These are phyloP conservation scores for Aspergillus novofumigatus DNA, from an alignment of 2,329 filamentous ascomycete genomes.

Conservation along the genomic window DNA sequence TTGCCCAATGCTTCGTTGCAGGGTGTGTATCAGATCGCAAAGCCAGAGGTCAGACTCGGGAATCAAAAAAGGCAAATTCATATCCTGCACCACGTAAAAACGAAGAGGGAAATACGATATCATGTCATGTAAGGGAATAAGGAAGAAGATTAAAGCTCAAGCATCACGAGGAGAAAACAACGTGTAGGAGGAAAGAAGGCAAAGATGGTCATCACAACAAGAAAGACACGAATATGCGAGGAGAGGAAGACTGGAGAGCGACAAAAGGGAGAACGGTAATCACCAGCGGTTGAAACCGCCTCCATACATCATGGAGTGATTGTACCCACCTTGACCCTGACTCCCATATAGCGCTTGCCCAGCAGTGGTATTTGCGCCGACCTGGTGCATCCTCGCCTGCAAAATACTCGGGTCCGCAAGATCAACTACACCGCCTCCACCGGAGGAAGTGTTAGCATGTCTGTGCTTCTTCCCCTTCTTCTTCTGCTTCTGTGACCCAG, in stretches of 20 bases:
- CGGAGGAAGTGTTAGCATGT: conserved; percentile 99
- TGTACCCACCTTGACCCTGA: conserved; percentile 91
- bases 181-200: conserved; percentile 20
- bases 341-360: conserved; percentile 87
- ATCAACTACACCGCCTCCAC: conserved; percentile 99
- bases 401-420: conserved; percentile 99
- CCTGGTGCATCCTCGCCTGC: conserved; percentile 94
- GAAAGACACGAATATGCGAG: conserved; percentile 6
- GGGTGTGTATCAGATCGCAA: conserved; percentile 18
- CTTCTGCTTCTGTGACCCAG: conserved; percentile 90
- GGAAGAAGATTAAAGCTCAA: conserved; percentile 15
- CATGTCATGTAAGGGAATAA: conserved; percentile 27
- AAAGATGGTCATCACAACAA: conserved; percentile 19
- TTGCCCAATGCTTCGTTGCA: conserved; percentile 33
- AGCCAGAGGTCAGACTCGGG: conserved; percentile 21
- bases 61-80: conserved; percentile 15
- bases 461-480: conserved; percentile 99
- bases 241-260: conserved; percentile 3
- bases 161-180: conserved; percentile 7
- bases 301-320: conserved; percentile 73
- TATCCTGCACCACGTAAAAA: conserved; percentile 20
- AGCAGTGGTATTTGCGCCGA: conserved; percentile 66
- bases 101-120: conserved; percentile 25
- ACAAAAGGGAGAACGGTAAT: conserved; percentile 23
- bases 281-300: conserved; percentile 67